A percentile compares a stretch with the other conserved stretches of the same genome.
phyloP scores from a whole-genome alignment of 192 early-diverging fungal species.

The Geosiphon pyriformis region DNA sequence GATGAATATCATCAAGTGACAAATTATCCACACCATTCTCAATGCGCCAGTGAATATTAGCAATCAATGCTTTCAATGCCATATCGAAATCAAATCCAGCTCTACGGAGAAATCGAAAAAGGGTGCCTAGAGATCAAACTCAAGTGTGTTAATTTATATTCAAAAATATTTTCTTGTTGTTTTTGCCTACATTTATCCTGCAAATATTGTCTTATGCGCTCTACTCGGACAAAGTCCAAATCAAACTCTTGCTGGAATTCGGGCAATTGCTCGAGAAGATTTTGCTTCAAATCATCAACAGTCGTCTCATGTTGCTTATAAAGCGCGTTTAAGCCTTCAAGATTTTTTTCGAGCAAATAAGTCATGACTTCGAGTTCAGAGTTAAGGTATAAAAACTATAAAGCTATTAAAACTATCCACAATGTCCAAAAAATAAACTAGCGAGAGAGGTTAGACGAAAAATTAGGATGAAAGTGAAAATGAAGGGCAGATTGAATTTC shows the following conservation, averaged over 20 bases:
- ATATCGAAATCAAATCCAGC: conserved; percentile 23
- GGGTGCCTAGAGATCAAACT: conserved; percentile 29
- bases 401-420: too few relatives aligned
- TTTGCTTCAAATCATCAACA: conserved; percentile 11
- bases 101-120: conserved; percentile 39
- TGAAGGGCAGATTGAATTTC: too few relatives aligned
- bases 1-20: conserved; percentile 16
- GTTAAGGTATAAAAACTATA: too few relatives aligned
- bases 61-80: conserved; percentile 20
- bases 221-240: conserved; percentile 21
- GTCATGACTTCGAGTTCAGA: too few relatives aligned
- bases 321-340: conserved; percentile 2
- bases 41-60: conserved; percentile 36
- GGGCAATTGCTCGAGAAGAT: conserved; percentile 1
- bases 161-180: not conserved
- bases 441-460: too few relatives aligned
- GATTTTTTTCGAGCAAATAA: conserved; percentile 16
- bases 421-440: too few relatives aligned
- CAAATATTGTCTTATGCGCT: conserved; percentile 21
- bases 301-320: conserved; percentile 16
- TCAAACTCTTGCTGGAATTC: conserved; percentile 5
- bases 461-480: too few relatives aligned
- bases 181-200: conserved; percentile 16
- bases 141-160: not conserved
- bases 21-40: conserved; percentile 26